A percentile compares a stretch with the other conserved stretches of the same genome.
Evolutionary conservation across 2,329 filamentous ascomycete genomes (phyloP).

Genomic region (Alternaria burnsii): DNA sequence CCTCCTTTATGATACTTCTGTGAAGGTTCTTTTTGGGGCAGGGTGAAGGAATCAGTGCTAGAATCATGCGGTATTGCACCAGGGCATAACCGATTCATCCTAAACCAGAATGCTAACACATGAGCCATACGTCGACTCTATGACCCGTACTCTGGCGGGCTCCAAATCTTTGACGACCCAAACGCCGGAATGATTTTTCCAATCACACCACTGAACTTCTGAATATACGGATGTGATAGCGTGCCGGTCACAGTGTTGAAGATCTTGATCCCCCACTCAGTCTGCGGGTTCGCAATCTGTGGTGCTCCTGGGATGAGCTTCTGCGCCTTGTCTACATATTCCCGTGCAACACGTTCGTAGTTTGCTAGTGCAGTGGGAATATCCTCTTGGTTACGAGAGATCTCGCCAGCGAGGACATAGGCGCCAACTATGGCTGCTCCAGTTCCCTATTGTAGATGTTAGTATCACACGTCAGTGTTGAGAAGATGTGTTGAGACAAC

Average conservation of each 20-base stretch:
- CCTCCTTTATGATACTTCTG: neutral
- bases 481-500: neutral
- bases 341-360: constrained; percentile 32
- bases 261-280: constrained; percentile 30
- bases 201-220: constrained; percentile 18
- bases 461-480: neutral
- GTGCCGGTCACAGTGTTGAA: constrained; percentile 29
- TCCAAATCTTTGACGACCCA: constrained; percentile 21
- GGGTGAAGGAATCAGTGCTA: neutral
- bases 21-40: neutral
- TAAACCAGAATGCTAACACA: neutral
- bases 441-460: constrained; percentile 28
- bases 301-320: constrained; percentile 36
- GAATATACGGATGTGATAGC: constrained; percentile 21
- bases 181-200: constrained; percentile 27
- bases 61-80: neutral
- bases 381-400: constrained; percentile 32
- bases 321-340: constrained; percentile 36
- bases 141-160: constrained; percentile 33
- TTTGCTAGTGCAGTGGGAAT: constrained; percentile 32
- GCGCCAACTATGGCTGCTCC: constrained; percentile 50
- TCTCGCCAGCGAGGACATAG: constrained; percentile 52
- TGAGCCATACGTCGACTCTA: neutral
- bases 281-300: constrained; percentile 37
- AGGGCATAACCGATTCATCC: neutral